Percentiles rank a stretch among this genome's conserved stretches.
Conservation (phyloP, 306 rosid genomes). For the Datisca glomerata region DNA sequence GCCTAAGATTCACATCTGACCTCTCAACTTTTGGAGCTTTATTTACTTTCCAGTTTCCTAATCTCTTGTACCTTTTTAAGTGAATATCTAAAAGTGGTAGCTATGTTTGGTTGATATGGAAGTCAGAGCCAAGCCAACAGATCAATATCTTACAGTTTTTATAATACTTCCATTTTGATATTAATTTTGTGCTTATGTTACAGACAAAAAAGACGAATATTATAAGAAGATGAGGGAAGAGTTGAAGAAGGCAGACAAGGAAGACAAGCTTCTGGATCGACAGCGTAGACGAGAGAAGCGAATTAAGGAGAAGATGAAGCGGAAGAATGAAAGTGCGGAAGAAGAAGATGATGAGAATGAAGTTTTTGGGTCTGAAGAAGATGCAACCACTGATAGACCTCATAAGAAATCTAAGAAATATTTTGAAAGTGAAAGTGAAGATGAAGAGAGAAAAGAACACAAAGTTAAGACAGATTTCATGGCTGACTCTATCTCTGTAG, state of each 20-base stretch:
- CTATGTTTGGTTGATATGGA: too few species aligned
- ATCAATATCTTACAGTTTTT: constrained; percentile 1
- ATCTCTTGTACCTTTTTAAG: too few species aligned
- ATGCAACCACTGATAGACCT: constrained; percentile 15
- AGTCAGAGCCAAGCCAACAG: too few species aligned
- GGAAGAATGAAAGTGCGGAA: constrained; percentile 35
- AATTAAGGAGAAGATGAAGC: constrained; percentile 54
- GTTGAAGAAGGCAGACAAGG: constrained; percentile 62
- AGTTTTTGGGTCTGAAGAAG: constrained; percentile 42
- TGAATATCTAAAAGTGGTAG: too few species aligned
- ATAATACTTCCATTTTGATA: constrained; percentile 4
- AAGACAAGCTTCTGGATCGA: constrained; percentile 55
- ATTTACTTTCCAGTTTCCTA: too few species aligned
- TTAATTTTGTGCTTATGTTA: constrained; percentile 2
- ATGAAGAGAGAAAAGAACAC: constrained; percentile 26
- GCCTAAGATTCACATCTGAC: too few species aligned
- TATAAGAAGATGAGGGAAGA: constrained; percentile 68
- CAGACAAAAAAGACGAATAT: constrained; percentile 59
- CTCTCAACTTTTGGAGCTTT: too few species aligned
- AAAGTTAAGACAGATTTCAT: constrained; percentile 8
- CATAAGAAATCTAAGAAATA: constrained; percentile 42
- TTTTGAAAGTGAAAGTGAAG: constrained; percentile 47
- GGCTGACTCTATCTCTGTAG: constrained; percentile 28
- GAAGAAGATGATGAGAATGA: constrained; percentile 23
- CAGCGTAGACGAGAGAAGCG: constrained; percentile 60